Percentiles rank a stretch among this genome's conserved stretches.
Evolutionary conservation across 306 rosid species (phyloP).

Genomic region (Prunus campanulata): DNA sequence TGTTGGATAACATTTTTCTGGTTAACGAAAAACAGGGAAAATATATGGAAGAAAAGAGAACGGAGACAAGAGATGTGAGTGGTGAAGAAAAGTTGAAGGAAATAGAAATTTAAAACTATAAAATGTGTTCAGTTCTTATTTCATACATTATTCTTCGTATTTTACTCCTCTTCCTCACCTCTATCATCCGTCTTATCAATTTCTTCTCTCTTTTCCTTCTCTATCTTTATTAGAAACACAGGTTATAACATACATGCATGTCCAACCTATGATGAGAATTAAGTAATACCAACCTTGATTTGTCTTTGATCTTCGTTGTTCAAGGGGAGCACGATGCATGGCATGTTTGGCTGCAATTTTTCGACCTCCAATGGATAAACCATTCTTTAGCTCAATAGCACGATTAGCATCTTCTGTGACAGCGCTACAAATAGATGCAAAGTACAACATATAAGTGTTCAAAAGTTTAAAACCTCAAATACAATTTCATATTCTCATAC

Average conservation of each 20-base stretch:
- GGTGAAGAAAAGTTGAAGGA: not conserved
- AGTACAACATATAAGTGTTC: slow-evolving; percentile 11
- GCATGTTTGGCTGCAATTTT: slow-evolving; percentile 82
- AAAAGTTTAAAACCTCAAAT: not conserved
- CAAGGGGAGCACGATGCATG: slow-evolving; percentile 76
- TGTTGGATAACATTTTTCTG: not conserved
- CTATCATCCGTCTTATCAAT: not conserved
- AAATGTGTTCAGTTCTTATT: not conserved
- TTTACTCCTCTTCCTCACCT: not conserved
- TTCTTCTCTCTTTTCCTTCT: not conserved
- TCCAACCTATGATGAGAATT: slow-evolving; percentile 18
- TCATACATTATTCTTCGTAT: not conserved
- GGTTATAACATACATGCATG: slow-evolving; percentile 13
- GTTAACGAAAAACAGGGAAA: not conserved
- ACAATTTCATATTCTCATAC: not conserved
- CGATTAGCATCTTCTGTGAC: slow-evolving; percentile 76
- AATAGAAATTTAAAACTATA: not conserved
- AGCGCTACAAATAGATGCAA: slow-evolving; percentile 55
- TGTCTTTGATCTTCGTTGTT: slow-evolving; percentile 59
- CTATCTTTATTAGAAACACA: not conserved
- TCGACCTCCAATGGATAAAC: slow-evolving; percentile 66
- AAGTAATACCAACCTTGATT: slow-evolving; percentile 54
- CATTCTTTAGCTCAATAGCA: slow-evolving; percentile 77
- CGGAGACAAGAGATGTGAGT: not conserved
- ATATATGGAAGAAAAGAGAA: not conserved